Base-by-base conservation (phyloP, 2,329 filamentous ascomycete species). In the Thielaviopsis punctulata region DNA sequence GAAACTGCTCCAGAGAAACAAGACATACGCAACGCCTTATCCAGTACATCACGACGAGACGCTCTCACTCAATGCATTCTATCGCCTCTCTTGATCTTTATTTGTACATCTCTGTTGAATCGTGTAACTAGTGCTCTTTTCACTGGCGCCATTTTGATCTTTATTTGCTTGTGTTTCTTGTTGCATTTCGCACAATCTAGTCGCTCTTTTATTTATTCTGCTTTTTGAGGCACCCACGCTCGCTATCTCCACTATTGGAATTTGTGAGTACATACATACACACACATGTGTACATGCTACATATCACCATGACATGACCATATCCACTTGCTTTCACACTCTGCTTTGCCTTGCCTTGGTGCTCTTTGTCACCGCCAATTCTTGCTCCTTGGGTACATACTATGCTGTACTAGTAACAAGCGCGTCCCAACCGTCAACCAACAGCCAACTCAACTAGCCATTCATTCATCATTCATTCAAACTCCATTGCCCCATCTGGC, bases 121-220 rank as follows among this genome's bases (percentile, higher is more conserved):
- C 21, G 19, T 49, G 47, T 22, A 49, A 39, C 30, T 49, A 49
- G 47, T 24, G 45, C n/a, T 36, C 13, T 36, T 4, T 15, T 36
- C 30, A 15, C 7, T 15, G n/a, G 6, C 9, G 13, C 27, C 5
- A 4, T 36, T 12, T 36, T 36, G 10, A 36, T 36, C n/a, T 46
- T 27, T 41, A 23, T 49, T 49, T 30, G 12, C 13, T 47, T 24
- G 25, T 30, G 15, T 30, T n/a, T 18, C 27, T 36, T 49, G 47
- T 49, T 49, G 30, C 39, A 24, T 49, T 49, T 49, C 36, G 46
- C 27, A 30, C 10, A 21, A n/a, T n/a, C 18, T 15, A 25, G 21
- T 49, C 30, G 47, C 47, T 49, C 47, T 49, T 49, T 49, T 49
- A 19, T 39, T 48, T 48, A 22, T 21, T 15, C n/a, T n/a, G n/a